Conservation (phyloP, 441 rosid genomes). For the Dalechampia spathulata region DNA sequence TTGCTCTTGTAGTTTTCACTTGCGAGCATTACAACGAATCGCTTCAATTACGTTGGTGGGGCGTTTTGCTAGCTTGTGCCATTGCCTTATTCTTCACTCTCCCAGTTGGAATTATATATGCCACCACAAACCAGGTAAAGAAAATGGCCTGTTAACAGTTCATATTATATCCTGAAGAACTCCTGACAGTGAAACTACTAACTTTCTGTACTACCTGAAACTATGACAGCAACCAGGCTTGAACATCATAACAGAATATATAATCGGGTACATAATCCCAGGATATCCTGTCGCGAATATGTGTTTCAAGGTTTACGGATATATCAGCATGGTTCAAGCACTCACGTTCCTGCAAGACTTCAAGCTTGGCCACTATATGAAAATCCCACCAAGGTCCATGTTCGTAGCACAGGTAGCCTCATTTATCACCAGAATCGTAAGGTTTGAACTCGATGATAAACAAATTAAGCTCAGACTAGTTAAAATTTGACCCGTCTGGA, state of each 20-base stretch:
- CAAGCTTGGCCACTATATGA: slow-evolving; percentile 81
- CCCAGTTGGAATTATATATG: slow-evolving; percentile 56
- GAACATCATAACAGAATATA: slow-evolving; percentile 65
- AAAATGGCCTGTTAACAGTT: too few species aligned
- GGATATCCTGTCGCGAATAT: slow-evolving; percentile 82
- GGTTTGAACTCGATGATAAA: too few species aligned
- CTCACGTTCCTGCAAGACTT: slow-evolving; percentile 56
- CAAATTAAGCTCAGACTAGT: too few species aligned
- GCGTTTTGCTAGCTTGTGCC: slow-evolving; percentile 58
- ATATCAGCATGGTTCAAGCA: slow-evolving; percentile 70
- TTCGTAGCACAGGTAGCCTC: slow-evolving; percentile 63
- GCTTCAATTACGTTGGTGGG: slow-evolving; percentile 92
- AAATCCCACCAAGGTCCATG: slow-evolving; percentile 78
- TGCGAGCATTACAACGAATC: slow-evolving; percentile 42
- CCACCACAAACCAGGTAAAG: slow-evolving; percentile 64
- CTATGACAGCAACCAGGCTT: slow-evolving; percentile 60
- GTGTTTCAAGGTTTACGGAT: slow-evolving; percentile 85
- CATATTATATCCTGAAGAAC: too few species aligned
- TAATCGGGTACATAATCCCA: slow-evolving; percentile 64
- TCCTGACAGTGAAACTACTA: too few species aligned
- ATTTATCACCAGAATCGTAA: too few species aligned
- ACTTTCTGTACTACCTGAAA: slow-evolving; percentile 36
- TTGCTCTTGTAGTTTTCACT: slow-evolving; percentile 36
- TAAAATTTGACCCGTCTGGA: too few species aligned
- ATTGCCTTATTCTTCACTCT: slow-evolving; percentile 64